Percentiles rank a stretch among this genome's conserved stretches.
Conservation (phyloP, 305 asterid species). For the Fraxinus paxiana region DNA sequence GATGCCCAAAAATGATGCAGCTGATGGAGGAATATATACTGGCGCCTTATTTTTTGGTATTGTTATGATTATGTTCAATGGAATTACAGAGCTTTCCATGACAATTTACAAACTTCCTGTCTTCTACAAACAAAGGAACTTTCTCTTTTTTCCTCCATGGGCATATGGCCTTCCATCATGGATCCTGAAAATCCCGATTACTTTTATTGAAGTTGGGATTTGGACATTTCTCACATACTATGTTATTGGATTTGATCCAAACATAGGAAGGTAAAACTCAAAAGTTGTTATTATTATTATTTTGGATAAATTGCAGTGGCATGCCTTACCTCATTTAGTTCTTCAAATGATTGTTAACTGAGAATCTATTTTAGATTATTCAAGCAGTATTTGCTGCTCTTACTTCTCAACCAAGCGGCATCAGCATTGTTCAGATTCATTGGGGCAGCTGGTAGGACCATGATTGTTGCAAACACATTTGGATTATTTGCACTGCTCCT, state of each 20-base stretch:
- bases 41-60: slow-evolving; percentile 52
- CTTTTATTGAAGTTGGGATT: slow-evolving; percentile 49
- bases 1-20: slow-evolving; percentile 34
- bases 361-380: slow-evolving; percentile 40
- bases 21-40: slow-evolving; percentile 45
- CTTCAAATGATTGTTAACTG: neutral
- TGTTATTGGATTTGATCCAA: slow-evolving; percentile 68
- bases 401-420: slow-evolving; percentile 45
- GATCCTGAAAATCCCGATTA: slow-evolving; percentile 60
- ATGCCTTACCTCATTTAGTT: neutral
- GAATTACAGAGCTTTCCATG: slow-evolving; percentile 53
- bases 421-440: slow-evolving; percentile 54
- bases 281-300: neutral
- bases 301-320: neutral
- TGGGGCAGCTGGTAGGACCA: slow-evolving; percentile 56
- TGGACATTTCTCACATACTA: slow-evolving; percentile 70
- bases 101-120: slow-evolving; percentile 68
- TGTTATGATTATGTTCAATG: slow-evolving; percentile 50
- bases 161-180: slow-evolving; percentile 69
- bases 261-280: slow-evolving; percentile 46
- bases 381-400: slow-evolving; percentile 55
- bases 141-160: slow-evolving; percentile 70
- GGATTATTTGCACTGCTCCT: slow-evolving; percentile 56
- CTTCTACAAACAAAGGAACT: slow-evolving; percentile 74
- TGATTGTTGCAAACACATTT: slow-evolving; percentile 62